Base-by-base conservation (phyloP, 2,329 filamentous ascomycete genomes). In the Cladosporium velox region DNA sequence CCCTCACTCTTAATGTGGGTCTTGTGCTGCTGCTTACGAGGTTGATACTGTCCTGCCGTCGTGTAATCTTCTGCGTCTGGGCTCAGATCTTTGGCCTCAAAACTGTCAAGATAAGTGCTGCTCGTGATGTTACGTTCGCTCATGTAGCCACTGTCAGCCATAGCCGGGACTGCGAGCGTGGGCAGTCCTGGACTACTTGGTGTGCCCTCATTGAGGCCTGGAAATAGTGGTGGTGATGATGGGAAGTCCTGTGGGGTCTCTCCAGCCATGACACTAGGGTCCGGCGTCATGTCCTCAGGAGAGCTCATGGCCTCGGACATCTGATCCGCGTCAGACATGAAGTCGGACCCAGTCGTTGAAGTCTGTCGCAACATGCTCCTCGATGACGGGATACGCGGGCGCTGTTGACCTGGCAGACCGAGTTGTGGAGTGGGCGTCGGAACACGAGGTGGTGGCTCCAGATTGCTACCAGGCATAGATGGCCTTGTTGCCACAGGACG, bases 141-240 rank as follows among this genome's bases (percentile, higher is more conserved):
- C 86, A 93, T 91, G 73, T 96, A 96, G 1, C 91, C 91, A 15
- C 91, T 93, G 75, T 96, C 92, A 21, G 70, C 67, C 63, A 74
- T 67, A 11, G 67, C 70, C 15, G 71, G 65, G 8, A 81, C 81
- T 30, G 72, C 80, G 72, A 74, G 79, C 5, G 85, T 84, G 62
- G 88, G 87, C 30, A 88, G 76, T 26, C 84, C 80, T 2, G 94
- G 95, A 75, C 94, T 98, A 2, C 93, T 97, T 30, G 89, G 87
- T 32, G 87, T 67, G 3, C 68, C 68, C 21, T 69, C 65, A 30
- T 71, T 73, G 57, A 68, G 68, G 49, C 72, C 86, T 4, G 90
- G 88, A 68, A 93, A 88, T 1, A 96, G 84, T 0, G 95, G 95
- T 15, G 94, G 94, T 3, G 94, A 98, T 0, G 95, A 98, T 1